Percentiles rank a stretch among this genome's conserved stretches.
Conservation (phyloP, 305 asterid genomes). For the Fraxinus latifolia region DNA sequence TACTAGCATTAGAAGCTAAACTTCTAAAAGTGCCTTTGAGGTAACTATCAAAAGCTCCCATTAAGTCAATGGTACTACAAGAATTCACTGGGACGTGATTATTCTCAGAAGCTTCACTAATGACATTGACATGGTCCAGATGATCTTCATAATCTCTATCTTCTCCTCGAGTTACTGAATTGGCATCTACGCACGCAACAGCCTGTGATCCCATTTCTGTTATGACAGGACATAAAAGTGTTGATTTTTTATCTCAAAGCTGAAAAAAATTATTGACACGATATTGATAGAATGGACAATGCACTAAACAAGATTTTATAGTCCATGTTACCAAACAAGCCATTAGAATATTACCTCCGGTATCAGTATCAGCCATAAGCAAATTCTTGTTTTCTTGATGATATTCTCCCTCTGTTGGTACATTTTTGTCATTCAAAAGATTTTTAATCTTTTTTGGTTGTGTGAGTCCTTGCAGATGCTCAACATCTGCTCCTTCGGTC, state of each 20-base stretch:
- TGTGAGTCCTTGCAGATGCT: constrained; percentile 27
- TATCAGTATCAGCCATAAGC: constrained; percentile 29
- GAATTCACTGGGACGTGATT: constrained; percentile 30
- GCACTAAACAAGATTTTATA: background rate
- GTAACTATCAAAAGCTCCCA: constrained; percentile 71
- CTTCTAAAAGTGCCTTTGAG: constrained; percentile 34
- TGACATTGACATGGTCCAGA: constrained; percentile 26
- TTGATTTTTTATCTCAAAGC: constrained; percentile 15
- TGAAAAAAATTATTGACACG: background rate
- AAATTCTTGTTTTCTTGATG: constrained; percentile 25
- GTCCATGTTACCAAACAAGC: background rate
- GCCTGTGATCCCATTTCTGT: constrained; percentile 31
- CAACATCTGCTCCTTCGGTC: constrained; percentile 41
- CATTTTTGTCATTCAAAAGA: constrained; percentile 26
- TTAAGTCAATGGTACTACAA: constrained; percentile 70
- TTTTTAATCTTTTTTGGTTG: constrained; percentile 33
- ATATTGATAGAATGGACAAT: background rate
- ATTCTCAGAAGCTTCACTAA: constrained; percentile 27
- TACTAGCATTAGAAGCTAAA: constrained; percentile 32
- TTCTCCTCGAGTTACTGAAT: constrained; percentile 28
- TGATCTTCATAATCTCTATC: constrained; percentile 31
- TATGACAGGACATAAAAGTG: background rate
- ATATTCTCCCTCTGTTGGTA: constrained; percentile 34
- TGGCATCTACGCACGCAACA: constrained; percentile 22
- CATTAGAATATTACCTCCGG: constrained; percentile 35